These are phyloP conservation scores for Xylariaceae sp. DNA, from an alignment of 2,329 filamentous ascomycete genomes.

Conservation along the genomic window DNA sequence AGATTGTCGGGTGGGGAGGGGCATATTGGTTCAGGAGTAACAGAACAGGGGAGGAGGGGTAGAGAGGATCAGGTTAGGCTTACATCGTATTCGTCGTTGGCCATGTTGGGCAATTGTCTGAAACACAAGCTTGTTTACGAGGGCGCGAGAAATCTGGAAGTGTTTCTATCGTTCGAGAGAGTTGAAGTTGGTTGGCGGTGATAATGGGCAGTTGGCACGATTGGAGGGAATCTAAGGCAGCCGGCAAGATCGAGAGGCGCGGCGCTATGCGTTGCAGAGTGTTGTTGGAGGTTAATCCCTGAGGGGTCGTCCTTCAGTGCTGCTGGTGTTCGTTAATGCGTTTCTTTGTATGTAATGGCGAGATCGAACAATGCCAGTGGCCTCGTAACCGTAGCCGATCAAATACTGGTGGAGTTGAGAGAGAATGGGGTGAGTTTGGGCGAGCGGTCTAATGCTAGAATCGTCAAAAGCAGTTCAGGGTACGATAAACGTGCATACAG, in stretches of 20 bases:
- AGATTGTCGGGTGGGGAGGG: constrained; percentile 20
- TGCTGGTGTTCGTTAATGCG: background rate
- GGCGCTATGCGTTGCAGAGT: constrained; percentile 14
- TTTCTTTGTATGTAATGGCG: background rate
- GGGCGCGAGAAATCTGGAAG: constrained; percentile 8
- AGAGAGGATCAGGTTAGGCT: constrained; percentile 45
- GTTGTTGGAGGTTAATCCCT: background rate
- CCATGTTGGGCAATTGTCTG: constrained; percentile 65
- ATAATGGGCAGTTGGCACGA: constrained; percentile 19
- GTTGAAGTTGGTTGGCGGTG: constrained; percentile 16
- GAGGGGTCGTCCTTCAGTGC: background rate
- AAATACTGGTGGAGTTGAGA: background rate
- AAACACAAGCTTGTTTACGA: constrained; percentile 19
- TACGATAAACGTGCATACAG: background rate
- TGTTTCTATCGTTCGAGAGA: constrained; percentile 2
- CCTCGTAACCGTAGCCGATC: background rate
- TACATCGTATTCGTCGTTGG: constrained; percentile 99
- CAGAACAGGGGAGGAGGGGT: constrained; percentile 25
- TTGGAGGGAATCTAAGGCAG: constrained; percentile 14
- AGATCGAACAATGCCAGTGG: background rate
- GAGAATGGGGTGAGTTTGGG: background rate
- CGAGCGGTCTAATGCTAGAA: background rate
- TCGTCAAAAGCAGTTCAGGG: background rate
- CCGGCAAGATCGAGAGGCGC: constrained; percentile 24
- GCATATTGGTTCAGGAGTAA: constrained; percentile 3